phyloP scores from a whole-genome alignment of 1,139 yeast genomes.

The Lodderomyces jiufengensis region DNA sequence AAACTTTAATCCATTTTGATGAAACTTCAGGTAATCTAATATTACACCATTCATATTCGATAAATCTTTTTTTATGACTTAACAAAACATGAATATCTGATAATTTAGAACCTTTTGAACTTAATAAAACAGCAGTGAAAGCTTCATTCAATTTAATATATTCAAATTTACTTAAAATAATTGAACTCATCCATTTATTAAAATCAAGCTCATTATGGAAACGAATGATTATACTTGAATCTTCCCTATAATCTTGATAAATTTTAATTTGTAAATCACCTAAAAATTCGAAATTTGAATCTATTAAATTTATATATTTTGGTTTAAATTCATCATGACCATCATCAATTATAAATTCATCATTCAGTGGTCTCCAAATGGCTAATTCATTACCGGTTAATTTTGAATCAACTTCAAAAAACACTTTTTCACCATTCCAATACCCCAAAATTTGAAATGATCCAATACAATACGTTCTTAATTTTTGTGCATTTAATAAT shows the following conservation, averaged over 20 bases:
- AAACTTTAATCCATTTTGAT: conserved; percentile 53
- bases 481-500: conserved; percentile 39
- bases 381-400: conserved; percentile 52
- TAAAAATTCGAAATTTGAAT: conserved; percentile 32
- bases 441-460: conserved; percentile 21
- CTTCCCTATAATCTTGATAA: conserved; percentile 36
- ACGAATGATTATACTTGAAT: conserved; percentile 30
- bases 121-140: conserved; percentile 52
- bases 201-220: conserved; percentile 32
- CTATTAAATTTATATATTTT: conserved; percentile 48
- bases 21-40: conserved; percentile 53
- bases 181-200: conserved; percentile 43
- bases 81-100: conserved; percentile 53
- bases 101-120: conserved; percentile 51
- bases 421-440: conserved; percentile 16
- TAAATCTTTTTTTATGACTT: conserved; percentile 42
- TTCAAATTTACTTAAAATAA: conserved; percentile 48
- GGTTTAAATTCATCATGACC: conserved; percentile 38
- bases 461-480: conserved; percentile 38
- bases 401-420: conserved; percentile 43
- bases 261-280: conserved; percentile 28
- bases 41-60: conserved; percentile 55
- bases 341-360: conserved; percentile 18
- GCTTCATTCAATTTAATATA: conserved; percentile 50
- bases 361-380: conserved; percentile 39